Base-by-base conservation (phyloP, 176 grass and related monocot genomes). In the Leersia perrieri region DNA sequence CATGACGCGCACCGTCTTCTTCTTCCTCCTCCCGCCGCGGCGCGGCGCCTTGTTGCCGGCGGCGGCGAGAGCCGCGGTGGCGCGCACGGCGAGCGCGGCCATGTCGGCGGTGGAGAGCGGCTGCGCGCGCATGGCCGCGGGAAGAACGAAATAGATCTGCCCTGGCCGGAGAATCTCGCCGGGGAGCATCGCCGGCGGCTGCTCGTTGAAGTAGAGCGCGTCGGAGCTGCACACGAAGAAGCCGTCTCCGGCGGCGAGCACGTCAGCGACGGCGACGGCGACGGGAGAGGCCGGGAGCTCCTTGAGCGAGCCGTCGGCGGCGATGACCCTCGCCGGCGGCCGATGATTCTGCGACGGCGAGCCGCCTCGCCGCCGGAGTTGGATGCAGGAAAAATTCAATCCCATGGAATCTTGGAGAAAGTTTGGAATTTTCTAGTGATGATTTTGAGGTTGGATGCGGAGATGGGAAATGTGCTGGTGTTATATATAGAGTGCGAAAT, bases 171-270 rank as follows among this genome's bases (percentile, higher is more conserved):
- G 83, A 67, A 36, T 34, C 29, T 94, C 83, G 15, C 62, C 33
- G 10, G 72, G 41, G 7, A 18, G 28, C 33, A 91, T 29, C 10
- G 83, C 61, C 1, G 76, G 73, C 12, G 85, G 66, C 51, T 18
- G 13, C 15, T 79, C 45, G 79, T 87, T 79, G 42, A 94, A 91
- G 75, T 91, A 91, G 29, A 94, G 92, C 49, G 33, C 75, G 77
- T 94, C 89, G 14, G 92, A 89, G 53, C 73, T 87, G 89, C 89
- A 91, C 51, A 76, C n/a, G 40, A 94, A 78, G 86, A 84, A 87
- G 55, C 35, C 16, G 61, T 53, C n/a, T 12, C 26, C 34, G 1
- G 22, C 38, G 20, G 20, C 27, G 4, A 89, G 86, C 35, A 77
- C 41, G 66, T 87, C 55, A 6, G 92, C 71, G 9, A 82, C 83